These are phyloP conservation scores for Capronia coronata DNA, from an alignment of 2,329 filamentous ascomycete genomes.

Conservation along the genomic window DNA sequence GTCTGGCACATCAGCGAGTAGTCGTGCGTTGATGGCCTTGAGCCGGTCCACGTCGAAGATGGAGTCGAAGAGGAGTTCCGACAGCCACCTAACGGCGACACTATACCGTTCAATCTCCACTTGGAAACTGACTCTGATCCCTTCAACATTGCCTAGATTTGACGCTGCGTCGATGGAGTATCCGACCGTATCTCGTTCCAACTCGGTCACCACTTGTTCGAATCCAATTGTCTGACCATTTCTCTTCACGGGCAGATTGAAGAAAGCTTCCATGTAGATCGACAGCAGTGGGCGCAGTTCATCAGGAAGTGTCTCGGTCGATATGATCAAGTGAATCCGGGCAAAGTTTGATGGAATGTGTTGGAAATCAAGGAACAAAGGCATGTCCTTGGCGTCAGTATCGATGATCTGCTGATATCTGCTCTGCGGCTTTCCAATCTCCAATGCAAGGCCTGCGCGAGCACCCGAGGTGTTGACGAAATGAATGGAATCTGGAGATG, in stretches of 20 bases:
- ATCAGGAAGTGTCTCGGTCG: conserved; percentile 69
- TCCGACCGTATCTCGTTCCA: conserved; percentile 84
- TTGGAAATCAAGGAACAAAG: conserved; percentile 94
- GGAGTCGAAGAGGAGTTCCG: conserved; percentile 78
- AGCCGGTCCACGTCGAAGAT: conserved; percentile 72
- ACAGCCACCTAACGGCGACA: conserved; percentile 74
- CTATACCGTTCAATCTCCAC: conserved; percentile 84
- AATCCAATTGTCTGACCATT: conserved; percentile 74
- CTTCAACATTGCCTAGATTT: conserved; percentile 69
- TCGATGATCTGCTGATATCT: conserved; percentile 71
- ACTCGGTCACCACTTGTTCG: conserved; percentile 82
- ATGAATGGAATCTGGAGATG: conserved; percentile 82
- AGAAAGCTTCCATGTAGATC: conserved; percentile 87
- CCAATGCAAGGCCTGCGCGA: conserved; percentile 68
- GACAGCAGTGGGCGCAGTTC: conserved; percentile 76
- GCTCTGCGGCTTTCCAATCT: conserved; percentile 61
- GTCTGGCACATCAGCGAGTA: conserved; percentile 86
- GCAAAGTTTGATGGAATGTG: conserved; percentile 91
- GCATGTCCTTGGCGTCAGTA: conserved; percentile 54
- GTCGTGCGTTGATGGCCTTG: conserved; percentile 63
- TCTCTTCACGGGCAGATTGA: conserved; percentile 77
- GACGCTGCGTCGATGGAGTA: conserved; percentile 67
- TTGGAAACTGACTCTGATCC: conserved; percentile 73
- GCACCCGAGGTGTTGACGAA: conserved; percentile 87
- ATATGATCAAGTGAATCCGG: conserved; percentile 72